These are phyloP conservation scores for Aspergillus aculeatus DNA, from an alignment of 2,329 filamentous ascomycete genomes.

Conservation along the genomic window DNA sequence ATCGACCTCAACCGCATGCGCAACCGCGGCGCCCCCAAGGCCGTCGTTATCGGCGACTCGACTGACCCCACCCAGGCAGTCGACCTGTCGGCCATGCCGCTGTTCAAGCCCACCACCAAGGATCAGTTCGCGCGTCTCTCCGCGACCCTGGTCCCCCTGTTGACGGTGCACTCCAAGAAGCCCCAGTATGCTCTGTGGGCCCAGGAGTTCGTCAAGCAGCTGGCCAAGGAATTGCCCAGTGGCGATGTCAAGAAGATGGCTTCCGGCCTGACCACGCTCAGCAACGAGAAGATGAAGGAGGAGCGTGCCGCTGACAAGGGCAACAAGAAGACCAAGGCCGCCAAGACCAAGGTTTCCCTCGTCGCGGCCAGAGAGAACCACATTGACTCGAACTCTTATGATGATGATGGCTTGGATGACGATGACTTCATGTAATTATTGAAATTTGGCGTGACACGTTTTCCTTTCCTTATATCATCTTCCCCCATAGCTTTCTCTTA, in stretches of 20 bases:
- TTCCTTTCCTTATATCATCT: slow-evolving; percentile 7
- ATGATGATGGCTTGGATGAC: slow-evolving; percentile 78
- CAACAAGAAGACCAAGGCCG: slow-evolving; percentile 94
- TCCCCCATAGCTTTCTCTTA: slow-evolving; percentile 3
- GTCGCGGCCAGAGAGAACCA: slow-evolving; percentile 60
- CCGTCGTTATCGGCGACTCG: slow-evolving; percentile 63
- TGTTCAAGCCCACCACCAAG: slow-evolving; percentile 90
- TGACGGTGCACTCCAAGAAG: slow-evolving; percentile 76
- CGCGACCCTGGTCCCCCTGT: slow-evolving; percentile 73
- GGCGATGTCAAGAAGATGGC: slow-evolving; percentile 97
- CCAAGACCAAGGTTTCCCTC: slow-evolving; percentile 88
- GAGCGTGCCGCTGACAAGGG: slow-evolving; percentile 93
- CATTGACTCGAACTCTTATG: slow-evolving; percentile 74
- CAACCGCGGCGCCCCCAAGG: slow-evolving; percentile 62
- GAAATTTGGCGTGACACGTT: slow-evolving; percentile 2
- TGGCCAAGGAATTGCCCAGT: slow-evolving; percentile 82
- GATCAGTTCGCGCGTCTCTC: slow-evolving; percentile 78
- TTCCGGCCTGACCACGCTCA: slow-evolving; percentile 79
- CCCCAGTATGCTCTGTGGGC: slow-evolving; percentile 86
- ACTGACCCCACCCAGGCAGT: slow-evolving; percentile 74
- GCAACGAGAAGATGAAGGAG: slow-evolving; percentile 98
- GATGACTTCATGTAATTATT: slow-evolving; percentile 50
- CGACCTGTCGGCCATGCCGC: slow-evolving; percentile 73
- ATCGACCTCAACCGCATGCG: slow-evolving; percentile 63
- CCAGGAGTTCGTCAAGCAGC: slow-evolving; percentile 84